A percentile compares a stretch with the other conserved stretches of the same genome.
These are phyloP conservation scores for Coemansia sp. DNA, from an alignment of 192 early-diverging fungal species.

Conservation along the genomic window DNA sequence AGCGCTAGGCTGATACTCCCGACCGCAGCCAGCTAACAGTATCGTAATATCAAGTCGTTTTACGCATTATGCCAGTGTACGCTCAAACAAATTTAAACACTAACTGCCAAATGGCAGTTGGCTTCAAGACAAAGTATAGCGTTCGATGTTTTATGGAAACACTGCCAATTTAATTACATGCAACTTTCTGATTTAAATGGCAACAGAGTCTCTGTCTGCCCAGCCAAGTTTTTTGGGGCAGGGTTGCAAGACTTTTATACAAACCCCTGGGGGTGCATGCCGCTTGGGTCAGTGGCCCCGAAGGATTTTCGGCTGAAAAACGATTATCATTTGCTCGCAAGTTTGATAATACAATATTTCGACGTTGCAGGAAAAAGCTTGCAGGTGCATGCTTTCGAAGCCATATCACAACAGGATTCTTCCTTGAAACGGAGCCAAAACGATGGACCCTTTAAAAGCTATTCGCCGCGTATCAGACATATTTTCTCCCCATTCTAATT, in stretches of 20 bases:
- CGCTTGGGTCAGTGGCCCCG: background rate
- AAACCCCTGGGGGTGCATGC: constrained; percentile 1
- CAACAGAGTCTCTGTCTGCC: background rate
- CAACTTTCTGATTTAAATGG: too few species aligned
- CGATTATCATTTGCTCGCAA: background rate
- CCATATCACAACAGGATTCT: background rate
- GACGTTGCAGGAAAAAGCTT: background rate
- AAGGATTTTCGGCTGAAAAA: constrained; percentile 3
- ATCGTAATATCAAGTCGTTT: too few species aligned
- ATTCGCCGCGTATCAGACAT: background rate
- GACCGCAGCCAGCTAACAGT: too few species aligned
- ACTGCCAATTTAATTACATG: too few species aligned
- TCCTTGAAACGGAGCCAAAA: constrained; percentile 1
- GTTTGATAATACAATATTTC: constrained; percentile 3
- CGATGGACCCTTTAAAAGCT: background rate
- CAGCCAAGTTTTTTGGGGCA: background rate
- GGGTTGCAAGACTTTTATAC: background rate
- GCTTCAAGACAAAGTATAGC: too few species aligned
- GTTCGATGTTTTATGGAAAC: too few species aligned
- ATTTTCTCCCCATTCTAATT: constrained; percentile 1
- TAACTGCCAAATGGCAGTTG: too few species aligned
- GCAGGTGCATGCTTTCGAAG: background rate
- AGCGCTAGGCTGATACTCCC: too few species aligned
- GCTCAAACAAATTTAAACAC: too few species aligned
- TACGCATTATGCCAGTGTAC: too few species aligned